Percentiles rank a stretch among this genome's conserved stretches.
phyloP scores from a whole-genome alignment of 164 flowering plant genomes.

The Aristolochia fimbriata region DNA sequence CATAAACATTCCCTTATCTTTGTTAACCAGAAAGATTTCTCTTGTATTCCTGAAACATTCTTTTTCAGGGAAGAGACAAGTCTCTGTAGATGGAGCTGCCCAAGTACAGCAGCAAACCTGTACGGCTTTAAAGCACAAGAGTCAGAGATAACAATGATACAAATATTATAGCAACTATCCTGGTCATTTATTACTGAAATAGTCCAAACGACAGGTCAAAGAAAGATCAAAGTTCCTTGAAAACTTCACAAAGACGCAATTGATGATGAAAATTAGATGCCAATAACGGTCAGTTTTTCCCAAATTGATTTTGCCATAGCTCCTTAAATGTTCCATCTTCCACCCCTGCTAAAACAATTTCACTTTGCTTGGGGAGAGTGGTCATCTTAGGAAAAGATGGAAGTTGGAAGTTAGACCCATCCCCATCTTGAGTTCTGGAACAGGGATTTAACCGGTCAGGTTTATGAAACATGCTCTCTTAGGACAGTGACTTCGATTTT shows the following conservation, averaged over 20 bases:
- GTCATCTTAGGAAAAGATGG: too few species aligned
- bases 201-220: not conserved
- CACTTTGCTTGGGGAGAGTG: too few species aligned
- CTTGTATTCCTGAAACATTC: conserved; percentile 4
- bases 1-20: conserved; percentile 26
- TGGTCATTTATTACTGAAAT: not conserved
- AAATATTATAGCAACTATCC: not conserved
- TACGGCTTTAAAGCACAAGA: conserved; percentile 17
- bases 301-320: too few species aligned
- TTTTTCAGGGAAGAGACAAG: conserved; percentile 40
- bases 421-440: too few species aligned
- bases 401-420: too few species aligned
- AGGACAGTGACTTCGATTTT: too few species aligned
- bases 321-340: too few species aligned
- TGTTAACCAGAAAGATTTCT: conserved; percentile 30
- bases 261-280: not conserved
- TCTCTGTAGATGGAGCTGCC: conserved; percentile 71
- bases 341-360: too few species aligned
- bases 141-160: not conserved
- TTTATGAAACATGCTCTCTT: too few species aligned
- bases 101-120: conserved; percentile 65
- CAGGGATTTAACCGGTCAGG: too few species aligned
- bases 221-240: not conserved
- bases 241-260: not conserved
- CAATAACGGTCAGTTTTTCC: too few species aligned